Base-by-base conservation (phyloP, 2,329 filamentous ascomycete genomes). In the Colletotrichum filicis region DNA sequence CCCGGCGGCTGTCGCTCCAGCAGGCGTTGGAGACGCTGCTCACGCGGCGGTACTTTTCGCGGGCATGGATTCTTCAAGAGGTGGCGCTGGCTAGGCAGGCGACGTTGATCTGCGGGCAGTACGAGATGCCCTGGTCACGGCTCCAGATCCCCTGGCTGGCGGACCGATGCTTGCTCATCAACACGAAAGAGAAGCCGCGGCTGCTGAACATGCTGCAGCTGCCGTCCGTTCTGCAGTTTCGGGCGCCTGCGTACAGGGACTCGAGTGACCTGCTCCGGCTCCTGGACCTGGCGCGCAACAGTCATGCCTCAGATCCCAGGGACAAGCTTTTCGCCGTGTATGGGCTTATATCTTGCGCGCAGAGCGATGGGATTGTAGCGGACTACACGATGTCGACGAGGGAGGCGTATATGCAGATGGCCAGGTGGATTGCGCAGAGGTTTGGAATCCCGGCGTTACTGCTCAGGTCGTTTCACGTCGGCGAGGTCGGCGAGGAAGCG, bases 321-420 rank as follows among this genome's bases (percentile, higher is more conserved):
- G 79, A 79, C 57, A 79, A 79, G 60, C 55, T 79, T 0, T 79
- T 78, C 55, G 76, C 77, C 3, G 55, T 77, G 1, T 73, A 76
- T 16, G 78, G 78, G 1, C n/a, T 78, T 16, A 76, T 79, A 24
- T 61, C 65, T 19, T 76, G 78, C 56, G 56, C 75, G 1, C 56
- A 74, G 2, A 63, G 28, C 6, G 56, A 76, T 4, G 72, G 74
- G 0, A 37, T 71, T 5, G 30, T 64, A 2, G 65, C 77, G 1
- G 75, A 79, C 64, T 79, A 80, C 16, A 60, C 63, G 1, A 30
- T 52, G 32, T 30, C 71, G 1, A n/a, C 46, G 8, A 22, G 30
- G 2, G 49, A 66, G 0, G 7, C 24, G 14, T 71, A 52, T 4
- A 37, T 37, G 8, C 22, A 2, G 24, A 30, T 71, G 22, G 71